Evolutionary conservation across 2,329 filamentous ascomycete genomes (phyloP), one percentile per base, ranked within the genome.

Genomic region (Atkinsonella texensis): DNA sequence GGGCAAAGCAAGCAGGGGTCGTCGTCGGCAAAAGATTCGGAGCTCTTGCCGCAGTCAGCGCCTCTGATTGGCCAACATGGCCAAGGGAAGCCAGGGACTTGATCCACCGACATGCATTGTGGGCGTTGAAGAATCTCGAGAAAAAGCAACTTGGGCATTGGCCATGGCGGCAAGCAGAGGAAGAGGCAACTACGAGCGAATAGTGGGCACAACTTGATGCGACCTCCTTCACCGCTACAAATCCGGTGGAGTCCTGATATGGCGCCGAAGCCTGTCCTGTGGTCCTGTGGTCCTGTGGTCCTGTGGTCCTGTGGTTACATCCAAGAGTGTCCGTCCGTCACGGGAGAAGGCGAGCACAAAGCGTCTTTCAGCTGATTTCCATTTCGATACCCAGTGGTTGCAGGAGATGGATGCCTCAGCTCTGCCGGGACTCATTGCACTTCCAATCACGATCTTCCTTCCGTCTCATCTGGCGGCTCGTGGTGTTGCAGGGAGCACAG

Each of bases 211-310:
- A 42, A 39, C 17, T 31, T 39, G 20, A 32, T 46, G 51, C 48
- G 43, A 50, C 47, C 15, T 18, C 3, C 38, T 35, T 53, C 48
- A 50, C 52, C 52, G 52, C 52, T 32, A 47, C 31, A 31, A 51
- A 23, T 20, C 11, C 23, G 43, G 42, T 41, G 32, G 41, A 20
- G 31, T 17, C 28, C 28, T 4, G 31, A 23, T 13, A 31, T 40
- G 35, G 32, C 13, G 10, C 17, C 49, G 20, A 46, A 38, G n/a
- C 40, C 23, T 38, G 39, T 45, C 48, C 15, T 44, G 28, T 8
- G 28, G 28, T 28, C n/a, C n/a, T n/a, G n/a, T n/a, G n/a, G n/a
- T n/a, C n/a, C n/a, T n/a, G n/a, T n/a, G n/a, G n/a, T n/a, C n/a
- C n/a, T n/a, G n/a, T n/a, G n/a, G 39, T 45, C 48, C 15, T 44